Base-by-base conservation (phyloP, 257 asterid genomes). In the Forsythia suspensa region DNA sequence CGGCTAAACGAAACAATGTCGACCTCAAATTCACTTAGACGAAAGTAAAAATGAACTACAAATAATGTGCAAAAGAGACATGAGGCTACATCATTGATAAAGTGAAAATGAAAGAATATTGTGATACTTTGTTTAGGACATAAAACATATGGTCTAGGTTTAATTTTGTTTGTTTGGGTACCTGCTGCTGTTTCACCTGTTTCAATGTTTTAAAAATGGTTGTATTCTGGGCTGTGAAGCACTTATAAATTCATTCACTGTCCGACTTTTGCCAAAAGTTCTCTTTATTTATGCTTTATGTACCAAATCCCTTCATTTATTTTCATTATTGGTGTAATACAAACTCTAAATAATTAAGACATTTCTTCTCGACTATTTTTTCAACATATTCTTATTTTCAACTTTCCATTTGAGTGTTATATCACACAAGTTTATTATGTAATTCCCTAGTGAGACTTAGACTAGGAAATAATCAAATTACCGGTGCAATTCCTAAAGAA, bases 141-240 rank as follows among this genome's bases (percentile, higher is more conserved):
- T 71, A n/a, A 61, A 55, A 73, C 41, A 67, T 79, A 65, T 63
- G 34, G 29, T 59, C 24, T 51, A 18, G 48, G 10, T 67, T 42
- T 70, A 76, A 71, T 82, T 71, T 80, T 69, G 34, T 18, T 73
- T 65, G 61, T 37, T 46, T 10, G 38, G 72, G 37, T 12, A 36
- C n/a, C 36, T 70, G 83, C 87, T 82, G 87, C 79, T 59, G 82
- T 78, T 78, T 80, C 89, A 81, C 88, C 75, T 84, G 87, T 70
- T 77, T 70, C 61, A 66, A 46, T 70, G 73, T 74, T 80, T 16
- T 46, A 46, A 12, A 46, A 12, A 46, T 46, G 63, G 41, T 40
- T 81, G 20, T 72, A 48, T 72, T 68, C 72, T 80, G 77, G 87
- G 77, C 80, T 83, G 85, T 80, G 76, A 76, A 72, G 61, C 74